Evolutionary conservation across 371 early-diverging fungal genomes (phyloP).

Genomic region (Mortierella sp.): DNA sequence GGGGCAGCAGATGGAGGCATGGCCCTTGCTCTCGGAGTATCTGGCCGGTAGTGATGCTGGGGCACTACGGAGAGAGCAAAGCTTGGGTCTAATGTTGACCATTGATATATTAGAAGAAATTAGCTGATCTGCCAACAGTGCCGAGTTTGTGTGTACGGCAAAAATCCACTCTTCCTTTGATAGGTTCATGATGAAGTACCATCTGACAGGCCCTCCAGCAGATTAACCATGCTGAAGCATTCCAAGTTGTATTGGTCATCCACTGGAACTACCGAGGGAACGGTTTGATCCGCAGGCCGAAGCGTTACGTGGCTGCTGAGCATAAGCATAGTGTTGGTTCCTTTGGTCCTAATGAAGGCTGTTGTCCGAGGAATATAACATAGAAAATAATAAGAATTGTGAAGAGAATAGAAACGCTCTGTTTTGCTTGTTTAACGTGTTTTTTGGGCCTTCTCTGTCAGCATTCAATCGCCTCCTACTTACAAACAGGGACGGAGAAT

Average conservation of each 20-base stretch:
- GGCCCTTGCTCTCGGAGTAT: slow-evolving; percentile 32
- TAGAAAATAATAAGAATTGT: no score
- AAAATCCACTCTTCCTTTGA: background rate
- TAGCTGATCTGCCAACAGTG: no score
- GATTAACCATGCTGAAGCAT: slow-evolving; percentile 67
- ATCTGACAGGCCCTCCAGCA: slow-evolving; percentile 65
- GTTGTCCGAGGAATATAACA: background rate
- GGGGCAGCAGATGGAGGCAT: slow-evolving; percentile 23
- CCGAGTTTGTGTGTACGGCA: background rate
- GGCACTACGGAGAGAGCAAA: slow-evolving; percentile 37
- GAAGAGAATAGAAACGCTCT: no score
- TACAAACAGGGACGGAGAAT: slow-evolving; percentile 70
- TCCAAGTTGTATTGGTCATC: slow-evolving; percentile 66
- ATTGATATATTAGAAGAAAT: background rate
- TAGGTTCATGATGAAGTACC: slow-evolving; percentile 50
- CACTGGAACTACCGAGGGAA: slow-evolving; percentile 22
- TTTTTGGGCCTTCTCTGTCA: background rate
- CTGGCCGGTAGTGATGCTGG: slow-evolving; percentile 43
- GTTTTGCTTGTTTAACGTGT: background rate
- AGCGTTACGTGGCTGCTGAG: slow-evolving; percentile 62
- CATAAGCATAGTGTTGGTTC: slow-evolving; percentile 55
- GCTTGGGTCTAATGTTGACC: slow-evolving; percentile 44
- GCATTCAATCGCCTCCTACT: slow-evolving; percentile 20
- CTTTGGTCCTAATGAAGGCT: slow-evolving; percentile 62
- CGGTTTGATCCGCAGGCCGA: slow-evolving; percentile 55